Percentiles rank a stretch among this genome's conserved stretches.
These are phyloP conservation scores for Paspalum vaginatum DNA, from an alignment of 176 grass and related monocot genomes.

Conservation along the genomic window DNA sequence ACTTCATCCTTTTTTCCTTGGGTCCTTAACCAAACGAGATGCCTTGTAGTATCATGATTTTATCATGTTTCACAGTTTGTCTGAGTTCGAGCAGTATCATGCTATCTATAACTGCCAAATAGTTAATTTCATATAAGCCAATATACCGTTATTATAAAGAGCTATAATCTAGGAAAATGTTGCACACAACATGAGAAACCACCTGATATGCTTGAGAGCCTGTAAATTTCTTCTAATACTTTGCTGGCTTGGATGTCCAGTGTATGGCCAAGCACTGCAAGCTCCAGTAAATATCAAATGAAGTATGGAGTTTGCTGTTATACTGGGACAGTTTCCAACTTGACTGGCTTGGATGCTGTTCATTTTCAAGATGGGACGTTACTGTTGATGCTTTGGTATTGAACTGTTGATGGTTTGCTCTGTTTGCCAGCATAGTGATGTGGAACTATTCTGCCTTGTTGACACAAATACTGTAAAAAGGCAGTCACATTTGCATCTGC, in stretches of 20 bases:
- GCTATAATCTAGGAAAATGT: constrained; percentile 28
- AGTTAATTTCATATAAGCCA: constrained; percentile 12
- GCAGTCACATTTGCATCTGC: constrained; percentile 2
- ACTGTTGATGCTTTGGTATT: constrained; percentile 36
- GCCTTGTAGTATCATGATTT: neutral
- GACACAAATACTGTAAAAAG: constrained; percentile 26
- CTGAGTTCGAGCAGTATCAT: constrained; percentile 5
- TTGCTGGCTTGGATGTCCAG: constrained; percentile 80
- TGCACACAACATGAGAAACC: neutral
- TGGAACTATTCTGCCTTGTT: constrained; percentile 25
- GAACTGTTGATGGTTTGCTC: constrained; percentile 34
- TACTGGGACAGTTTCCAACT: constrained; percentile 58
- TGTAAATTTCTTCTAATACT: constrained; percentile 57
- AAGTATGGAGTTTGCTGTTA: constrained; percentile 62
- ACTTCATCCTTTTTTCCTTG: neutral
- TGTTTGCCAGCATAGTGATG: constrained; percentile 1
- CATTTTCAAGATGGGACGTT: constrained; percentile 47
- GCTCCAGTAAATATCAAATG: constrained; percentile 60
- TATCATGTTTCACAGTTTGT: neutral
- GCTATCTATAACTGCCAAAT: constrained; percentile 8
- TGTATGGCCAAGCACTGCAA: constrained; percentile 71
- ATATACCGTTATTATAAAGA: constrained; percentile 27
- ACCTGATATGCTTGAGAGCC: constrained; percentile 43
- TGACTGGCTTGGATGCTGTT: constrained; percentile 50
- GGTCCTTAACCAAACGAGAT: neutral